A percentile compares a stretch with the other conserved stretches of the same genome.
Evolutionary conservation across 2,329 filamentous ascomycete species (phyloP).

Genomic region (Fusarium caatingaense): DNA sequence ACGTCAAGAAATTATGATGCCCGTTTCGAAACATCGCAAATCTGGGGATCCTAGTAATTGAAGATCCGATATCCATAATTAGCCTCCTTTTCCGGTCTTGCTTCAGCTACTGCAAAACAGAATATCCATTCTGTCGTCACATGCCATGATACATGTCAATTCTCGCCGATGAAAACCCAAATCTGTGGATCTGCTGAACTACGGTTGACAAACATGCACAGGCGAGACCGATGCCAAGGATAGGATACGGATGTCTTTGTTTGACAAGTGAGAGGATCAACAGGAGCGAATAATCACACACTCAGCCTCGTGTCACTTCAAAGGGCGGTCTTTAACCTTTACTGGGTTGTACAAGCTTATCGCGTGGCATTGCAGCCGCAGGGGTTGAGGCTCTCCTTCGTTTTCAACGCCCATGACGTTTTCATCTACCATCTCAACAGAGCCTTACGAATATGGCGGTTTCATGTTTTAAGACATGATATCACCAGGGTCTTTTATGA

Average conservation of each 20-base stretch:
- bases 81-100: neutral
- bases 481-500: slow-evolving; percentile 25
- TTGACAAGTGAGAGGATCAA: slow-evolving; percentile 5
- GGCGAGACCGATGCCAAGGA: slow-evolving; percentile 37
- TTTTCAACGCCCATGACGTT: slow-evolving; percentile 30
- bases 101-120: neutral
- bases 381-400: slow-evolving; percentile 17
- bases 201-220: slow-evolving; percentile 11
- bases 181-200: slow-evolving; percentile 36
- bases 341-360: slow-evolving; percentile 24
- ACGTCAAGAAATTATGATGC: slow-evolving; percentile 39
- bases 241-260: slow-evolving; percentile 28
- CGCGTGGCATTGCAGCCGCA: slow-evolving; percentile 36
- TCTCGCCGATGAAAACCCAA: slow-evolving; percentile 38
- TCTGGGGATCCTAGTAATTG: slow-evolving; percentile 21
- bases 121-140: slow-evolving; percentile 31
- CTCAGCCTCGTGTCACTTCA: slow-evolving; percentile 21
- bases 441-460: slow-evolving; percentile 29
- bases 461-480: slow-evolving; percentile 35
- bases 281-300: neutral
- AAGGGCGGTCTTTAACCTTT: slow-evolving; percentile 14
- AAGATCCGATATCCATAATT: slow-evolving; percentile 25
- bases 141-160: slow-evolving; percentile 21
- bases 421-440: slow-evolving; percentile 9
- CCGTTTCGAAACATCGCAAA: slow-evolving; percentile 31